A percentile compares a stretch with the other conserved stretches of the same genome.
Conservation (phyloP, 345 rosid species). For the Gossypium herbaceum region DNA sequence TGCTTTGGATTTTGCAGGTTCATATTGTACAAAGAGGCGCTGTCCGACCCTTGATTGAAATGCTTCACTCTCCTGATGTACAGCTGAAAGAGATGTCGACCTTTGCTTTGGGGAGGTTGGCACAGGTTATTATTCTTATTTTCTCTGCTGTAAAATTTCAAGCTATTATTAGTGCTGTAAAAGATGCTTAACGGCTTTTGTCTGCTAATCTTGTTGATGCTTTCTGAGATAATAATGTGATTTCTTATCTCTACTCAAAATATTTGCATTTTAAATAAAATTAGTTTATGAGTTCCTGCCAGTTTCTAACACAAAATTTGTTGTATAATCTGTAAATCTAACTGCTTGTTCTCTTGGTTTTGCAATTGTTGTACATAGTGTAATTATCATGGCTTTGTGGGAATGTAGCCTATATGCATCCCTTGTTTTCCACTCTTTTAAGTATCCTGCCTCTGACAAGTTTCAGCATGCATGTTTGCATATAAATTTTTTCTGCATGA, state of each 20-base stretch:
- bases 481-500: background rate
- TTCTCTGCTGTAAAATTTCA: background rate
- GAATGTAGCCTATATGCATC: background rate
- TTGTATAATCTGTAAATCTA: background rate
- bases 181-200: background rate
- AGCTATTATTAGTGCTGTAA: background rate
- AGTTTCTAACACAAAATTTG: background rate
- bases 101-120: conserved; percentile 98
- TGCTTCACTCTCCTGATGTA: conserved; percentile 86
- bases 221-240: background rate
- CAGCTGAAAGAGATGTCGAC: conserved; percentile 99
- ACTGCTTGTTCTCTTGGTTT: background rate
- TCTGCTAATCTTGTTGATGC: background rate
- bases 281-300: background rate
- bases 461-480: background rate
- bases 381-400: background rate
- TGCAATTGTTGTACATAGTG: background rate
- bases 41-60: conserved; percentile 83
- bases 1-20: conserved; percentile 50
- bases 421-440: background rate
- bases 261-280: background rate
- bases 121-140: conserved; percentile 60
- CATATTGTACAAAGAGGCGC: conserved; percentile 99
- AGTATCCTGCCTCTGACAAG: background rate
- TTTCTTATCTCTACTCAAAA: background rate